A percentile compares a stretch with the other conserved stretches of the same genome.
Conservation (phyloP, 352 stramenopile genomes). For the Phytophthora cajani region DNA sequence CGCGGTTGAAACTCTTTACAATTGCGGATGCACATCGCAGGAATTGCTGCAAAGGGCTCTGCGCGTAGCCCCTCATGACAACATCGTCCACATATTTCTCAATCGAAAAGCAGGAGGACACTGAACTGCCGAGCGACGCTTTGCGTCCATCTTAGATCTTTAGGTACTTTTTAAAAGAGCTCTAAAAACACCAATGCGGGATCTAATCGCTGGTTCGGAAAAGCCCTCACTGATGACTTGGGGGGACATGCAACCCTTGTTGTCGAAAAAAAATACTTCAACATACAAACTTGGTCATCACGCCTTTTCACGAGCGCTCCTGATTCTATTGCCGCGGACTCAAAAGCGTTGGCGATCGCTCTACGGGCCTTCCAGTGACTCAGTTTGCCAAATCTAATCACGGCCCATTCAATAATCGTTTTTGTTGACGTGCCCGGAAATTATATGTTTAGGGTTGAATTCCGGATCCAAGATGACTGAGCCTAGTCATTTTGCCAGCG, state of each 20-base stretch:
- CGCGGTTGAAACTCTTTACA: not conserved
- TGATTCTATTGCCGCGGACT: too few relatives aligned
- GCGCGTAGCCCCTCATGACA: not conserved
- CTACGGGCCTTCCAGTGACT: too few relatives aligned
- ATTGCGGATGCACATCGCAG: constrained; percentile 1
- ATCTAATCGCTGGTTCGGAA: not conserved
- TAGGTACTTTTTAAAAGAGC: not conserved
- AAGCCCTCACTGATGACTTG: not conserved
- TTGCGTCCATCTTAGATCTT: too few relatives aligned
- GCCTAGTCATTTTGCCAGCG: too few relatives aligned
- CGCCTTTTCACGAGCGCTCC: not conserved
- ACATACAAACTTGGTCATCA: not conserved
- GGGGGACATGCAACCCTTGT: not conserved
- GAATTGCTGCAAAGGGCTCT: constrained; percentile 1
- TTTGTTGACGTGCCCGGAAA: too few relatives aligned
- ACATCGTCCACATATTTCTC: not conserved
- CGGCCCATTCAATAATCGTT: too few relatives aligned
- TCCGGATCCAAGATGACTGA: too few relatives aligned
- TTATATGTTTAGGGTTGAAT: too few relatives aligned
- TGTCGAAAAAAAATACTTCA: not conserved
- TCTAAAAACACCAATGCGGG: not conserved
- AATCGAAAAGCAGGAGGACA: not conserved
- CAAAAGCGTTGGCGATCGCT: too few relatives aligned
- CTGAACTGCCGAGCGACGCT: not conserved
- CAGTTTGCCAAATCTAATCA: too few relatives aligned